Base-by-base conservation (phyloP, 495 filamentous ascomycete genomes). In the Xylaria flabelliformis region DNA sequence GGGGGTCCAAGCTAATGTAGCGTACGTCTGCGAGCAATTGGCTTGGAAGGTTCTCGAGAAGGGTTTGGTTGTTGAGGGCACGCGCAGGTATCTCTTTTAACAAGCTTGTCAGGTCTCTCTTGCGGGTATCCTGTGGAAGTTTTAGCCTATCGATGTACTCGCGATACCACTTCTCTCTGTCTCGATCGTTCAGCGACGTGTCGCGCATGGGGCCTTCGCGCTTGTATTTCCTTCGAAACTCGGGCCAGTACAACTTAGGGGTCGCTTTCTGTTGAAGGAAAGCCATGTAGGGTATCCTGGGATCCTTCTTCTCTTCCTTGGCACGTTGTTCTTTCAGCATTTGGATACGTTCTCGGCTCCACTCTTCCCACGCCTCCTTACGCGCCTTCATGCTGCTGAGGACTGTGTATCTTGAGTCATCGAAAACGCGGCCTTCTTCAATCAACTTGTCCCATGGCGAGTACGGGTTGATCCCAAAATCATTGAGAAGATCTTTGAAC, bases 221-320 rank as follows among this genome's bases (percentile, higher is more conserved):
- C 71, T 91, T 91, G 75, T 90, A 96, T 76, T 97, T 98, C 41
- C 95, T 87, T 73, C 93, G 93, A 80, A 99, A 99, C 78, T 99
- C 96, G 0, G 93, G 90, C 96, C 96, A 99, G 81, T 97, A 99
- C 13, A 98, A 83, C 82, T 97, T 98, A 1, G 92, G 91, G 0
- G 91, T 95, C 1, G 94, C 94, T 69, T 91, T 84, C 72, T 91
- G 89, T 69, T 94, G 89, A 26, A 99, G 83, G 73, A 99, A 94
- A 0, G 87, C 88, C 71, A 98, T 81, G 79, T 94, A 99, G 34
- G 92, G 89, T 70, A 97, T 93, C 29, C 88, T 85, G 9, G 96
- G 97, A 74, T 99, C 94, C 66, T 90, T 88, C 83, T 94, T 95
- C 77, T 92, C 92, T 73, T 93, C 88, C 59, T 90, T 91, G 69